phyloP scores from a whole-genome alignment of 176 grass and related monocot species.

The Paspalum notatum region DNA sequence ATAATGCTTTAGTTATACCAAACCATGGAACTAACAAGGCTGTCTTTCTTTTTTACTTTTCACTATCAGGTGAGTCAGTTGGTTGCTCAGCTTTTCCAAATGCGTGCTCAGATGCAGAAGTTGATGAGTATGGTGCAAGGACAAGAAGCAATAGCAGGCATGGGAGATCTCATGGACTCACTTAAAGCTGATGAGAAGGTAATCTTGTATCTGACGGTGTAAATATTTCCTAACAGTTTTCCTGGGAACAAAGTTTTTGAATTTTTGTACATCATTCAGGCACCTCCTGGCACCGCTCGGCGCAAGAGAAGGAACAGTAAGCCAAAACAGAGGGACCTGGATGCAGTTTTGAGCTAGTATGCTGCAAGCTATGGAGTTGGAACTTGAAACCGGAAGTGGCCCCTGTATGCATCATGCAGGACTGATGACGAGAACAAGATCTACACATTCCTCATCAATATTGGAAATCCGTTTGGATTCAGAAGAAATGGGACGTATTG shows the following conservation, averaged over 20 bases:
- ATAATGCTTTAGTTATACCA: neutral
- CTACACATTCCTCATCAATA: neutral
- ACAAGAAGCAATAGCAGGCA: constrained; percentile 53
- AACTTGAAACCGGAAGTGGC: neutral
- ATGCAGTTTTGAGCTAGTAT: constrained; percentile 40
- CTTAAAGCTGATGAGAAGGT: constrained; percentile 54
- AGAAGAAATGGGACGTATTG: neutral
- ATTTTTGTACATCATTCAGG: constrained; percentile 33
- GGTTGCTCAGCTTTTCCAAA: constrained; percentile 48
- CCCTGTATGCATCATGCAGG: neutral
- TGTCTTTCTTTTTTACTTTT: neutral
- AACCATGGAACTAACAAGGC: neutral
- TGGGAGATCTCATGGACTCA: constrained; percentile 53
- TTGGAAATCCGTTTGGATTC: too few species aligned
- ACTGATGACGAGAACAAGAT: neutral
- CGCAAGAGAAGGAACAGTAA: constrained; percentile 41
- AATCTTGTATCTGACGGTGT: neutral
- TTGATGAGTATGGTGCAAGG: constrained; percentile 54
- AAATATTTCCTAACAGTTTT: neutral
- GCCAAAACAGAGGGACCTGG: constrained; percentile 40
- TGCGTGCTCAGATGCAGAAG: constrained; percentile 23
- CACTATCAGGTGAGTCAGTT: constrained; percentile 65
- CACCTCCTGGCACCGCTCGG: constrained; percentile 54
- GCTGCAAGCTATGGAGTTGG: neutral
- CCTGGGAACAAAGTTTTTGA: neutral